Evolutionary conservation across 2,329 filamentous ascomycete genomes (phyloP), one percentile per base, ranked within the genome.

Genomic region (Diaporthe citri): DNA sequence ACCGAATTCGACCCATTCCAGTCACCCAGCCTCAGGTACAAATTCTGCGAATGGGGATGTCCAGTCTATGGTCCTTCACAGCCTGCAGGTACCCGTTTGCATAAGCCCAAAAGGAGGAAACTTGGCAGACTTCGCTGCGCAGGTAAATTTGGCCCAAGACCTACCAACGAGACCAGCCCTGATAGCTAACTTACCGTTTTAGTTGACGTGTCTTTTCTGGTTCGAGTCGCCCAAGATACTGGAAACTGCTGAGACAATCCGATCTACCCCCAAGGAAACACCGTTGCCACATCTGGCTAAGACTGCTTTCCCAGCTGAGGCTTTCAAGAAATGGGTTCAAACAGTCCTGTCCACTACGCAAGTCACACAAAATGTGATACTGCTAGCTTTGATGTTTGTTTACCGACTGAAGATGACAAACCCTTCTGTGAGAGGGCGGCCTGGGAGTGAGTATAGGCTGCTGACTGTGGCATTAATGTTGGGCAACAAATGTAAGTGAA

Each of bases 171-270:
- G 25, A 39, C 6, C 31, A 22, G 15, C n/a, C 31, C 15, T 64
- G 36, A 39, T 0, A 59, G 36, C 67, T 77, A 72, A 77, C 46
- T 34, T 70, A 79, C 66, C 25, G 20, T 59, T 74, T 3, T 80
- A 98, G 94, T 94, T 98, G 84, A 97, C 96, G 17, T 98, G 96
- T 81, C 88, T 99, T 20, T 98, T 98, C 86, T 98, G 97, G 96
- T 98, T 98, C 82, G 96, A 98, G 84, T 94, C 93, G 22, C 93
- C 94, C 57, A 90, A 93, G n/a, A 93, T 93, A 31, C 86, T 98
- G 22, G 90, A 93, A 78, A 89, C 91, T 74, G 94, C 96, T 51
- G 93, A 96, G 81, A 90, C 92, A 13, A 85, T 90, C 74, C 82
- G 84, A 77, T 80, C 84, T 69, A 80, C 85, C 79, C 83, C 87